These are phyloP conservation scores for Fusarium goolgardi DNA, from an alignment of 2,329 filamentous ascomycete genomes.

Conservation along the genomic window DNA sequence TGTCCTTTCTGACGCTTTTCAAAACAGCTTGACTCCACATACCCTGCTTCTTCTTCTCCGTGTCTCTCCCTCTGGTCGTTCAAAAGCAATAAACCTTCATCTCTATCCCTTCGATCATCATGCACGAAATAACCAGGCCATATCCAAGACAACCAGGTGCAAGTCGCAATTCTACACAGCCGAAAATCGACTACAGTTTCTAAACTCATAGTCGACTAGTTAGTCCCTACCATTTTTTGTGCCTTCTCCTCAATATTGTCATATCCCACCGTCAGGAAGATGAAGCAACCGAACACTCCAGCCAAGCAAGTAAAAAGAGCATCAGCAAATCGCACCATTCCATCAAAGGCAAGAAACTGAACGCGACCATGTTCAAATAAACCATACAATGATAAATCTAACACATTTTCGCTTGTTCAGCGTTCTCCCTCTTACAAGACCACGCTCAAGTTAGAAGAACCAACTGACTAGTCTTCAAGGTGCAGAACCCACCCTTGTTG, in stretches of 20 bases:
- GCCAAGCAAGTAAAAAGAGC: slow-evolving; percentile 10
- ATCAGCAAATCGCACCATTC: background rate
- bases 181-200: slow-evolving; percentile 4
- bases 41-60: slow-evolving; percentile 19
- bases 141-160: slow-evolving; percentile 28
- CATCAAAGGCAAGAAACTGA: background rate
- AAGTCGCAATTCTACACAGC: slow-evolving; percentile 29
- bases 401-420: slow-evolving; percentile 12
- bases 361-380: background rate
- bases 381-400: background rate
- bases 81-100: slow-evolving; percentile 40
- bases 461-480: slow-evolving; percentile 8
- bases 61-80: slow-evolving; percentile 21
- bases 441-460: slow-evolving; percentile 1
- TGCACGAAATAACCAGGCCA: slow-evolving; percentile 30
- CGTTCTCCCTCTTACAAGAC: slow-evolving; percentile 1
- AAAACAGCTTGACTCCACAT: slow-evolving; percentile 5
- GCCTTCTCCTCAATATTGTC: background rate
- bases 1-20: slow-evolving; percentile 10
- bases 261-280: background rate
- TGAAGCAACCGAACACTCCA: slow-evolving; percentile 11
- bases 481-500: slow-evolving; percentile 8
- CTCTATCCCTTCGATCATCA: slow-evolving; percentile 28
- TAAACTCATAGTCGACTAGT: background rate
- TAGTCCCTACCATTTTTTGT: background rate